Percentiles rank a stretch among this genome's conserved stretches.
These are phyloP conservation scores for Areca catechu DNA, from an alignment of 176 grass and related monocot genomes.

Conservation along the genomic window DNA sequence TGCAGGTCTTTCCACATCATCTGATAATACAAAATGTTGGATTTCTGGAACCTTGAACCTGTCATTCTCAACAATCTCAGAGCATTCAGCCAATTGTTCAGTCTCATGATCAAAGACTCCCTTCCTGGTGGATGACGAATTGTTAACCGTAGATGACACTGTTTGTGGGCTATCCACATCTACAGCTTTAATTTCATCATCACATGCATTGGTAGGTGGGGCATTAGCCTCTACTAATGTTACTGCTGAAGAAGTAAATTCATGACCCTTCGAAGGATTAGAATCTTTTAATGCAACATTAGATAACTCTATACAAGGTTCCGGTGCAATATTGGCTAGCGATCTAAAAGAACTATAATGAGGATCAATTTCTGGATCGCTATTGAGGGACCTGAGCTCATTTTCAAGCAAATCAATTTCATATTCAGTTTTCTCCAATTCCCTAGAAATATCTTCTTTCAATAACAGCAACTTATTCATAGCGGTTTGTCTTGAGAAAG, in stretches of 20 bases:
- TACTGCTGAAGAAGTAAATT: no score
- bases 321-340: constrained; percentile 7
- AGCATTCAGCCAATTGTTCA: not conserved
- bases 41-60: not conserved
- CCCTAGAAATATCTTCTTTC: constrained; percentile 68
- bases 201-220: no score
- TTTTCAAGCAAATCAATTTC: constrained; percentile 90
- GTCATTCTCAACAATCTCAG: constrained; percentile 1
- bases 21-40: not conserved
- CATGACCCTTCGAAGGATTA: constrained; percentile 7
- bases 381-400: constrained; percentile 42
- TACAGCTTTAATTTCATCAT: no score
- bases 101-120: not conserved
- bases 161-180: not conserved
- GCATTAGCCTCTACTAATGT: no score
- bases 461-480: constrained; percentile 50
- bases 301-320: constrained; percentile 21
- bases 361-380: constrained; percentile 11
- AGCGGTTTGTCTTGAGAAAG: constrained; percentile 29
- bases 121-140: not conserved
- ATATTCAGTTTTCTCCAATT: constrained; percentile 71
- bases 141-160: not conserved
- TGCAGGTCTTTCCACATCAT: not conserved
- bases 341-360: constrained; percentile 3
- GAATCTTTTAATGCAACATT: constrained; percentile 27